These are phyloP conservation scores for Corymbia citriodora DNA, from an alignment of 441 rosid species.

Conservation along the genomic window DNA sequence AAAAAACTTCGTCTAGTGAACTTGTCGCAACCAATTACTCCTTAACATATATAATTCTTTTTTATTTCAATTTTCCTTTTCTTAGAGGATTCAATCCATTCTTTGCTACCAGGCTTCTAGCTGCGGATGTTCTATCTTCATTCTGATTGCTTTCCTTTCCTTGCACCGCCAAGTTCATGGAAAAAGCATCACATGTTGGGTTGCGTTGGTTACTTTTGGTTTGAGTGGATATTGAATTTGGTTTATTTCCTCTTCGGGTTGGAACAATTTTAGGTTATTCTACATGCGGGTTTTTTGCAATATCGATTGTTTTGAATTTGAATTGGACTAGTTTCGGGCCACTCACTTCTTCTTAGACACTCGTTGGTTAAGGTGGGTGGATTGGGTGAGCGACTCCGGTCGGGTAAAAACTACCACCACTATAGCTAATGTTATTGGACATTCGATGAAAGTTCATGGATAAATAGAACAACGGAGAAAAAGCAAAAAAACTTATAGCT, in stretches of 20 bases:
- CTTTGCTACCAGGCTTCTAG: background rate
- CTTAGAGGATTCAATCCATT: background rate
- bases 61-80: background rate
- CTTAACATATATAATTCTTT: background rate
- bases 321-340: background rate
- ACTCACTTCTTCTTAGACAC: background rate
- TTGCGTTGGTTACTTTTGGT: background rate
- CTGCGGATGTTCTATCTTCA: background rate
- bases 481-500: background rate
- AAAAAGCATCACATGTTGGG: background rate
- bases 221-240: background rate
- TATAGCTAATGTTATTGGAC: background rate
- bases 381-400: background rate
- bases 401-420: background rate
- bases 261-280: background rate
- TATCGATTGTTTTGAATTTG: background rate
- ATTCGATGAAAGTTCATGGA: background rate
- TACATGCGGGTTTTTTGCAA: background rate
- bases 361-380: background rate
- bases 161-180: background rate
- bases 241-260: background rate
- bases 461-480: background rate
- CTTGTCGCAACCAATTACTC: fast-evolving
- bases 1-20: background rate
- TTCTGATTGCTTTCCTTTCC: background rate